These are phyloP conservation scores for Cystofilobasidium bisporidii DNA, from an alignment of 768 basidiomycete genomes.

Conservation along the genomic window DNA sequence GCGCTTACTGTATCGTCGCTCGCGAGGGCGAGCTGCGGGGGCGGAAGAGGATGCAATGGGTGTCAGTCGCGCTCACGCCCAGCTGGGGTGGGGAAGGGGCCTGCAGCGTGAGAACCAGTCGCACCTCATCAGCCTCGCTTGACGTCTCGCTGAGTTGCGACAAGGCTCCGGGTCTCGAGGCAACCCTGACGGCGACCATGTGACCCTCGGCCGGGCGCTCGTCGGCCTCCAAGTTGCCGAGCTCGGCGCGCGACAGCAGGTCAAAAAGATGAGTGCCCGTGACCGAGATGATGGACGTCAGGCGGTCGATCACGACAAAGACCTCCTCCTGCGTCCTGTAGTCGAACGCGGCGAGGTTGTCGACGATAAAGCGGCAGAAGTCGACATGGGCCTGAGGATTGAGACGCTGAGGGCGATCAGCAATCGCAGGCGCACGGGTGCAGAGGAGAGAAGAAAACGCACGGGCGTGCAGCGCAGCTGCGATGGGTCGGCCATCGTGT, in stretches of 20 bases:
- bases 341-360: slow-evolving; percentile 83
- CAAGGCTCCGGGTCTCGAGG: neutral
- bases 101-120: too few relatives aligned
- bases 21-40: neutral
- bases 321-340: slow-evolving; percentile 94
- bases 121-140: neutral
- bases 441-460: slow-evolving; percentile 4
- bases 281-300: slow-evolving; percentile 66
- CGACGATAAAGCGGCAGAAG: slow-evolving; percentile 84
- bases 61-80: too few relatives aligned
- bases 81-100: too few relatives aligned
- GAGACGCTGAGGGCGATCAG: neutral
- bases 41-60: neutral
- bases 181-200: neutral
- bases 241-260: slow-evolving; percentile 44
- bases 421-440: too few relatives aligned
- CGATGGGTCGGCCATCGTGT: slow-evolving; percentile 43
- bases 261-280: slow-evolving; percentile 75
- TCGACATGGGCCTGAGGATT: slow-evolving; percentile 61
- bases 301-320: slow-evolving; percentile 66
- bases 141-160: too few relatives aligned
- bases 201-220: neutral
- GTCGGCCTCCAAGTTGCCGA: neutral
- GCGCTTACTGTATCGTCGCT: neutral
- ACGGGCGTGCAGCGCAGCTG: slow-evolving; percentile 30